Evolutionary conservation across 805 yeast genomes (phyloP).

Genomic region (Candida sphagnicola): DNA sequence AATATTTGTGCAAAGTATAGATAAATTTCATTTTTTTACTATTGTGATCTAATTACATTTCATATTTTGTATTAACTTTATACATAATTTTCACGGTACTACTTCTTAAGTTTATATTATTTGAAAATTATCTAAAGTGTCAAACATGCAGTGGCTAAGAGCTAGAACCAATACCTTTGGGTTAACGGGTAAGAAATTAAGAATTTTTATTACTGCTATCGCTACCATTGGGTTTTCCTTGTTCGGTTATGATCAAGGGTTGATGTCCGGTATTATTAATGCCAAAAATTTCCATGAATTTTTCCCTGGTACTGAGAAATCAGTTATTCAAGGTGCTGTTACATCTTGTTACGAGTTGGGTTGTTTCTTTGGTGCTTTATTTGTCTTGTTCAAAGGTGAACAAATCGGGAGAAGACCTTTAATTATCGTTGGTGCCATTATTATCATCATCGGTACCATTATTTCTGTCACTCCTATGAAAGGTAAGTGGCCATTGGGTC

Average conservation of each 20-base stretch:
- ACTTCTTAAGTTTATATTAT: no score
- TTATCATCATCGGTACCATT: conserved; percentile 39
- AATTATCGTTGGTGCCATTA: conserved; percentile 32
- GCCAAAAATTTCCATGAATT: conserved; percentile 34
- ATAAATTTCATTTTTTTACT: no score
- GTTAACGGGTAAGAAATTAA: conserved; percentile 47
- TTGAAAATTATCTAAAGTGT: no score
- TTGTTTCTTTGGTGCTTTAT: conserved; percentile 43
- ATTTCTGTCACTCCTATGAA: conserved; percentile 34
- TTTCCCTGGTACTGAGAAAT: conserved; percentile 34
- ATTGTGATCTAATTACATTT: not conserved
- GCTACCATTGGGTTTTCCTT: conserved; percentile 30
- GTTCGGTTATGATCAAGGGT: conserved; percentile 38
- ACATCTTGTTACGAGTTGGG: conserved; percentile 70
- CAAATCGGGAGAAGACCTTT: conserved; percentile 40
- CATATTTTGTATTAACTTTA: not conserved
- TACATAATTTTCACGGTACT: not conserved
- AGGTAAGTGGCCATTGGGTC: conserved; percentile 56
- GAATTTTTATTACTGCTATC: conserved; percentile 22
- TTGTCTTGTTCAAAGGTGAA: conserved; percentile 38
- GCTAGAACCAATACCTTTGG: conserved; percentile 53
- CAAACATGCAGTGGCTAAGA: conserved; percentile 7
- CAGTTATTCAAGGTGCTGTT: conserved; percentile 62
- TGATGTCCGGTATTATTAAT: conserved; percentile 42
- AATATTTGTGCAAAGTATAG: not conserved